These are phyloP conservation scores for Paramecium biaurelia DNA, from an alignment of 73 alveolate genomes.

Conservation along the genomic window DNA sequence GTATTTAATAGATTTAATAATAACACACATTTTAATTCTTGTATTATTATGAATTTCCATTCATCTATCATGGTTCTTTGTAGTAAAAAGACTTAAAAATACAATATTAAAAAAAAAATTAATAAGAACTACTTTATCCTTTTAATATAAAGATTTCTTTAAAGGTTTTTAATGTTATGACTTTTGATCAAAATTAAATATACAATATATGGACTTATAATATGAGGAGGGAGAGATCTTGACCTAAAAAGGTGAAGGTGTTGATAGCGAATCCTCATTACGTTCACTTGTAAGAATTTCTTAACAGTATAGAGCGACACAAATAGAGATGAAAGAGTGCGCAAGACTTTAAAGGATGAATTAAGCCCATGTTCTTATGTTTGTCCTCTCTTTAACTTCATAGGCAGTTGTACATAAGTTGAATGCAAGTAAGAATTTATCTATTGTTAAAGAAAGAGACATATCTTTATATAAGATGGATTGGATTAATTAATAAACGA, in stretches of 20 bases:
- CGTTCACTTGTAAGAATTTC: neutral
- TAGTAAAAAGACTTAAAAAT: too few species aligned
- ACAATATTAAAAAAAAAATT: too few species aligned
- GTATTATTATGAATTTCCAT: too few species aligned
- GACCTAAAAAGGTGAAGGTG: neutral
- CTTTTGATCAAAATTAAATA: conserved; percentile 18
- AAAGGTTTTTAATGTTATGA: neutral
- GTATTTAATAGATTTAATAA: neutral
- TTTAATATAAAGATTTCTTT: neutral
- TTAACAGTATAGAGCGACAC: neutral
- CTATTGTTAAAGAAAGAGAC: neutral
- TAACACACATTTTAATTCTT: neutral
- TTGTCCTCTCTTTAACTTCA: neutral
- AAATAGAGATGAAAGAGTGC: neutral
- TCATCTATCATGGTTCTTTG: too few species aligned
- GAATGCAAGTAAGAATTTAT: neutral
- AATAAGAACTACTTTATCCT: neutral
- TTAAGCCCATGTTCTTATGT: neutral
- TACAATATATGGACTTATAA: neutral
- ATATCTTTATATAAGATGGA: neutral
- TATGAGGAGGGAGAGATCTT: conserved; percentile 24
- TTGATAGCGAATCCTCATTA: neutral
- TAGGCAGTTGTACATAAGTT: neutral
- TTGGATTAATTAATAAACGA: neutral
- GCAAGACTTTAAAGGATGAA: neutral